Conservation (phyloP, 768 basidiomycete species). For the Piloderma croceum region DNA sequence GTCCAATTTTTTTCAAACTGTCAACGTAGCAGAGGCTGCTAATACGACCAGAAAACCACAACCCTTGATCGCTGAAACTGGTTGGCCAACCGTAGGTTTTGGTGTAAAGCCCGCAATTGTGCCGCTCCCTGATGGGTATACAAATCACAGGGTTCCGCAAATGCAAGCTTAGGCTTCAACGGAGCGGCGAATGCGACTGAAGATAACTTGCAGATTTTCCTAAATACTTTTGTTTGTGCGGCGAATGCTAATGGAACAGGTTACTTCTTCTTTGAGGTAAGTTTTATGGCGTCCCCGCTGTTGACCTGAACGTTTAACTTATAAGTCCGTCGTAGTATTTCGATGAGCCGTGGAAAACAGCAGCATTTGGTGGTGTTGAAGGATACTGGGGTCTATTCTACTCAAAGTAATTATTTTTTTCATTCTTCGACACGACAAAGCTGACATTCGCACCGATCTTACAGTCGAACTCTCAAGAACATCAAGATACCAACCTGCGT, state of each 20-base stretch:
- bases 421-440: background rate
- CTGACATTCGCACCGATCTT: slow-evolving; percentile 20
- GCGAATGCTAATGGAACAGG: slow-evolving; percentile 76
- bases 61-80: slow-evolving; percentile 94
- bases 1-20: slow-evolving; percentile 62
- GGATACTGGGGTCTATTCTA: slow-evolving; percentile 67
- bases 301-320: background rate
- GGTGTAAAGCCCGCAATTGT: background rate
- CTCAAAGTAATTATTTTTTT: slow-evolving; percentile 41
- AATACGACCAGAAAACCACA: slow-evolving; percentile 62
- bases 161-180: slow-evolving; percentile 51
- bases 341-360: slow-evolving; percentile 80
- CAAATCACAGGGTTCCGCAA: slow-evolving; percentile 48
- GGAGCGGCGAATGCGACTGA: slow-evolving; percentile 63
- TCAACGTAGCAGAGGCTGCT: slow-evolving; percentile 54
- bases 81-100: slow-evolving; percentile 66
- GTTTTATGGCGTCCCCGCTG: slow-evolving; percentile 15
- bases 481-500: slow-evolving; percentile 63
- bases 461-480: slow-evolving; percentile 65
- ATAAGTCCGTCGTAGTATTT: slow-evolving; percentile 40
- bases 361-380: slow-evolving; percentile 76
- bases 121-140: background rate
- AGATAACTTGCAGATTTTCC: slow-evolving; percentile 65
- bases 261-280: slow-evolving; percentile 85
- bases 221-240: slow-evolving; percentile 83